Evolutionary conservation across 1,284 basidiomycete genomes (phyloP).

Genomic region (Naganishia sp.): DNA sequence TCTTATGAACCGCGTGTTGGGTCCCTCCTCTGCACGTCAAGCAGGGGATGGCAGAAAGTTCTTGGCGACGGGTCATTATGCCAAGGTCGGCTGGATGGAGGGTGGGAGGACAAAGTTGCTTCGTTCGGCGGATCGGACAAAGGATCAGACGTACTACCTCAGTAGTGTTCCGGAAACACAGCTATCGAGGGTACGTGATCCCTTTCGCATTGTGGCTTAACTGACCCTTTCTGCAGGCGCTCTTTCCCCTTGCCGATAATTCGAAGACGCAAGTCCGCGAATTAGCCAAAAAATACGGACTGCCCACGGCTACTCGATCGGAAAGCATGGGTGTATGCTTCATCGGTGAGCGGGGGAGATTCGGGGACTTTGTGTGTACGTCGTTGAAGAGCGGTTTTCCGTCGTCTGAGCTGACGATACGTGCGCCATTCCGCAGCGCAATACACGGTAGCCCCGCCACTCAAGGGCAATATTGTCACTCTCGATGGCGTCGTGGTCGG

Average conservation of each 20-base stretch:
- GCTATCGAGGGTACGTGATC: slow-evolving; percentile 56
- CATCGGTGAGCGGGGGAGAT: slow-evolving; percentile 76
- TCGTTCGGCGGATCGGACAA: slow-evolving; percentile 66
- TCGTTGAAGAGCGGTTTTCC: slow-evolving; percentile 25
- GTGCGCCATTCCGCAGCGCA: slow-evolving; percentile 59
- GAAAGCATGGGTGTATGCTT: slow-evolving; percentile 99
- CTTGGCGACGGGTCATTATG: slow-evolving; percentile 74
- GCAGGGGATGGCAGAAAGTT: slow-evolving; percentile 9
- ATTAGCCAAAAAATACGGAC: slow-evolving; percentile 66
- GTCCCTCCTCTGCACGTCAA: neutral
- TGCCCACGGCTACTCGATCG: slow-evolving; percentile 75
- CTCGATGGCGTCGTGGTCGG: slow-evolving; percentile 63
- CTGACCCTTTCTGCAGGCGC: slow-evolving; percentile 55
- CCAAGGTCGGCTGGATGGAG: slow-evolving; percentile 62
- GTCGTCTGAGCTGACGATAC: neutral
- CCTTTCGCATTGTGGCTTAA: neutral
- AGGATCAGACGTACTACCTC: slow-evolving; percentile 95
- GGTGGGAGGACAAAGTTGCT: slow-evolving; percentile 63
- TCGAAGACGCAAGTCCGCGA: slow-evolving; percentile 73
- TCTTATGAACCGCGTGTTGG: slow-evolving; percentile 66
- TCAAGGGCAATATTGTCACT: slow-evolving; percentile 64
- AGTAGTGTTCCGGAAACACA: slow-evolving; percentile 70
- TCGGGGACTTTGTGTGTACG: slow-evolving; percentile 73
- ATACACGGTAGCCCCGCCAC: slow-evolving; percentile 70
- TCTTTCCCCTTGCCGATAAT: slow-evolving; percentile 75